Conservation (phyloP, 2,329 filamentous ascomycete species). For the Colletotrichum viniferum region DNA sequence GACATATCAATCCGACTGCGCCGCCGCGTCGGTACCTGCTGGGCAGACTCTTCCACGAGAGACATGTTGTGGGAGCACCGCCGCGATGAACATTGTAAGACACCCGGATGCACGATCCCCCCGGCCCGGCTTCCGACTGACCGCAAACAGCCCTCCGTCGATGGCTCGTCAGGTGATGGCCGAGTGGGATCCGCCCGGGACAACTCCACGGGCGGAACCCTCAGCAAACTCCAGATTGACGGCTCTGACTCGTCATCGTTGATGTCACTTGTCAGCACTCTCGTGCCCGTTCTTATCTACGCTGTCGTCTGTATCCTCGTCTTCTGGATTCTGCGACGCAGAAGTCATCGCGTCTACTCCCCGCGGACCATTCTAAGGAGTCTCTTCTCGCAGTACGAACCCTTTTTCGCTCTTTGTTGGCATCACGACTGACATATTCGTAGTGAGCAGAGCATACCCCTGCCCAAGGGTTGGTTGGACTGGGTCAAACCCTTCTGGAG, state of each 20-base stretch:
- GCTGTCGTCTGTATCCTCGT: constrained; percentile 53
- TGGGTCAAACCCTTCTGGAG: constrained; percentile 73
- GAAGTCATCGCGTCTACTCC: constrained; percentile 57
- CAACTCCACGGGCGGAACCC: constrained; percentile 41
- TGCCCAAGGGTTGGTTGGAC: constrained; percentile 66
- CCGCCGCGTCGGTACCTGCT: not conserved
- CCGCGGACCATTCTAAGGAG: constrained; percentile 57
- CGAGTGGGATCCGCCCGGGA: constrained; percentile 48
- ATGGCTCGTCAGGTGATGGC: constrained; percentile 33
- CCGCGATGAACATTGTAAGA: not conserved
- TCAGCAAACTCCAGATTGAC: constrained; percentile 35
- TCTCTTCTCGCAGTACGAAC: constrained; percentile 50
- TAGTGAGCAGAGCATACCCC: constrained; percentile 24
- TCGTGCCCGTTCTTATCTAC: constrained; percentile 56
- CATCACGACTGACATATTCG: not conserved
- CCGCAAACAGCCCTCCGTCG: not conserved
- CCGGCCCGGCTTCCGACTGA: not conserved
- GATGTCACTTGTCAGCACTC: constrained; percentile 50
- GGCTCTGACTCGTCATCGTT: constrained; percentile 45
- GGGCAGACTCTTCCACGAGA: not conserved
- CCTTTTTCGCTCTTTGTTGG: not conserved
- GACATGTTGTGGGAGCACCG: not conserved
- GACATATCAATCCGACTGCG: not conserved
- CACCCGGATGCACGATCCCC: not conserved
- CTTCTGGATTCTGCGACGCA: constrained; percentile 55